Base-by-base conservation (phyloP, 2,329 filamentous ascomycete species). In the Triangularia verruculosa region DNA sequence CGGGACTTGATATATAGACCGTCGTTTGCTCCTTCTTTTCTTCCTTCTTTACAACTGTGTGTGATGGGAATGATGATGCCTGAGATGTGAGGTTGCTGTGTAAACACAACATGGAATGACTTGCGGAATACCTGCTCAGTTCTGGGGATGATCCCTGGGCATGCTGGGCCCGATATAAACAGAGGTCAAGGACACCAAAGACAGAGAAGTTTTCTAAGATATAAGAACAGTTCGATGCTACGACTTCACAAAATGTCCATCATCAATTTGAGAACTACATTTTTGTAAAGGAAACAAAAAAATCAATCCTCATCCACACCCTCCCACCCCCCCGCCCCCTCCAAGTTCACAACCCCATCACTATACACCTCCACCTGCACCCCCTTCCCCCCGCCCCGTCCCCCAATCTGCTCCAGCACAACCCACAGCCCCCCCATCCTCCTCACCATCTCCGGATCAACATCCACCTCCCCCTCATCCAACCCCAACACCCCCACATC, bases 391-490 rank as follows among this genome's bases (percentile, higher is more conserved):
- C 22, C 4, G 5, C 22, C 2, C 22, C 22, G 63, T 25, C 70
- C 64, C 9, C 70, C 90, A 71, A 94, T 83, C 68, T 90, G 84
- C 76, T 97, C 93, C 51, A 97, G 79, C 5, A 97, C 89, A 60
- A 97, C 79, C 89, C 90, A 96, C 63, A 93, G 74, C 17, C 88
- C 88, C 20, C 84, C 83, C 4, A 57, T 13, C 3, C 76, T 77
- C 28, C 76, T 77, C 63, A 80, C 78, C 67, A 83, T 76, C n/a
- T 79, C 82, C 0, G 91, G 89, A 53, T 87, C 86, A 51, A 97
- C 77, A 76, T 96, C 89, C 59, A 96, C 83, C 67, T 94, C 89
- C 13, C 86, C 80, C 1, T 90, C 90, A 57, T 91, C 83, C 25
- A 96, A 82, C 0, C 86, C 86, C 63, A 82, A 80, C 5, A 82